Conservation (phyloP, 164 flowering plant genomes). For the Hamamelis virginiana region DNA sequence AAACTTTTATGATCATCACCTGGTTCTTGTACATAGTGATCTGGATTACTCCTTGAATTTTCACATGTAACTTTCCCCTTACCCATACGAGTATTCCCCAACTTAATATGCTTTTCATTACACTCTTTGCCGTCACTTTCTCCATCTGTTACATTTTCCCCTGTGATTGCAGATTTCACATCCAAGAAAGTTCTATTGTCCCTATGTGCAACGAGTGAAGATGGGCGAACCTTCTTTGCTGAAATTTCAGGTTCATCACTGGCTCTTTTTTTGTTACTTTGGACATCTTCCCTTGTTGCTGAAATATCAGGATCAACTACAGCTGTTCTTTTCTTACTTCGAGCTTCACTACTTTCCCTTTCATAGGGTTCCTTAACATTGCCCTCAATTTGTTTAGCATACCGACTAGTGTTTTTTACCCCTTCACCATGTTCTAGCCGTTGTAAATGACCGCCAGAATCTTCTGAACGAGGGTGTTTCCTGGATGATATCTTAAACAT, state of each 20-base stretch:
- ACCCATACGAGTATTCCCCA: not conserved
- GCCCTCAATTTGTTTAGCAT: conserved; percentile 11
- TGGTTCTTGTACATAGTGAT: conserved; percentile 11
- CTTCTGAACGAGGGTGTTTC: conserved; percentile 6
- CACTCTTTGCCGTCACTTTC: conserved; percentile 19
- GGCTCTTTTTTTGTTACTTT: conserved; percentile 13
- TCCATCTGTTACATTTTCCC: conserved; percentile 2
- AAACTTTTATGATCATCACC: conserved; percentile 10
- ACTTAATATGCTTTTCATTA: conserved; percentile 14
- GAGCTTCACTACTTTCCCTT: conserved; percentile 12
- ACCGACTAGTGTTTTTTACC: conserved; percentile 15
- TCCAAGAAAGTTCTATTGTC: conserved; percentile 19
- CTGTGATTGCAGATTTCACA: conserved; percentile 10
- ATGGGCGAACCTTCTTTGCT: conserved; percentile 10
- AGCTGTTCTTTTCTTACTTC: conserved; percentile 2
- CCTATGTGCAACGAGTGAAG: conserved; percentile 11
- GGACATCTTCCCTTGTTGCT: conserved; percentile 11
- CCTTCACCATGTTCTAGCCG: conserved; percentile 22
- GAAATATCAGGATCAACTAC: conserved; percentile 10
- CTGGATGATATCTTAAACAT: conserved; percentile 31
- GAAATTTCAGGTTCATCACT: conserved; percentile 16
- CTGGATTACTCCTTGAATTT: conserved; percentile 13
- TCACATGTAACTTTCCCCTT: conserved; percentile 18
- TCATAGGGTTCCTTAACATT: conserved; percentile 20
- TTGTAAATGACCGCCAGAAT: conserved; percentile 19